Conservation (phyloP, 345 rosid genomes). For the Physaria fendleri region DNA sequence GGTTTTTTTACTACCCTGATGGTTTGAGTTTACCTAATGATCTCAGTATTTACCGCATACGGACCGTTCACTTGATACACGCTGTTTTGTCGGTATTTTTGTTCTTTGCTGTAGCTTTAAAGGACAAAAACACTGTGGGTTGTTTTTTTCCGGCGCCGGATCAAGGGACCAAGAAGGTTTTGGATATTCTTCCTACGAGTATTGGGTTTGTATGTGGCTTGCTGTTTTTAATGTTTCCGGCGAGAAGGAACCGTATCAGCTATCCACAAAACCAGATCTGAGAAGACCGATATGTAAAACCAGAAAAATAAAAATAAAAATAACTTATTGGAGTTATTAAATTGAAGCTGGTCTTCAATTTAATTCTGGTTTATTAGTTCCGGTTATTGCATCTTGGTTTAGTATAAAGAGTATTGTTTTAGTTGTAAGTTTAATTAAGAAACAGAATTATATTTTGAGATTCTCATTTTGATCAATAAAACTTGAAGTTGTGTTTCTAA, state of each 20-base stretch:
- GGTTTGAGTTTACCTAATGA: conserved; percentile 45
- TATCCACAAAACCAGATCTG: too few species aligned
- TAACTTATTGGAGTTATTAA: too few species aligned
- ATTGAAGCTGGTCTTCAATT: too few species aligned
- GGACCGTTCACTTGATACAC: conserved; percentile 56
- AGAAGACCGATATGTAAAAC: too few species aligned
- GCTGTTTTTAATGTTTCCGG: conserved; percentile 72
- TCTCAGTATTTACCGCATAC: conserved; percentile 39
- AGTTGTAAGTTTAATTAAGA: too few species aligned
- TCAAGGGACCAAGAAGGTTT: conserved; percentile 52
- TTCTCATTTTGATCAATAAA: too few species aligned
- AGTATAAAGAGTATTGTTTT: too few species aligned
- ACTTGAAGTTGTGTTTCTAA: too few species aligned
- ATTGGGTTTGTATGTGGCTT: conserved; percentile 63
- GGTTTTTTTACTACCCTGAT: conserved; percentile 60
- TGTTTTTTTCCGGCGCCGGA: conserved; percentile 70
- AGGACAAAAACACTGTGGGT: conserved; percentile 57
- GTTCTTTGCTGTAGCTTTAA: conserved; percentile 62
- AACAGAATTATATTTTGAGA: too few species aligned
- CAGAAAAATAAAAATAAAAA: too few species aligned
- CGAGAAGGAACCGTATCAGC: conserved; percentile 84
- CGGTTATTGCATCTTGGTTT: too few species aligned
- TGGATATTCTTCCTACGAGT: conserved; percentile 64
- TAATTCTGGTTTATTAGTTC: too few species aligned
- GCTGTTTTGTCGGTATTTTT: conserved; percentile 58